Base-by-base conservation (phyloP, 176 grass and related monocot genomes). In the Carex kokanica region DNA sequence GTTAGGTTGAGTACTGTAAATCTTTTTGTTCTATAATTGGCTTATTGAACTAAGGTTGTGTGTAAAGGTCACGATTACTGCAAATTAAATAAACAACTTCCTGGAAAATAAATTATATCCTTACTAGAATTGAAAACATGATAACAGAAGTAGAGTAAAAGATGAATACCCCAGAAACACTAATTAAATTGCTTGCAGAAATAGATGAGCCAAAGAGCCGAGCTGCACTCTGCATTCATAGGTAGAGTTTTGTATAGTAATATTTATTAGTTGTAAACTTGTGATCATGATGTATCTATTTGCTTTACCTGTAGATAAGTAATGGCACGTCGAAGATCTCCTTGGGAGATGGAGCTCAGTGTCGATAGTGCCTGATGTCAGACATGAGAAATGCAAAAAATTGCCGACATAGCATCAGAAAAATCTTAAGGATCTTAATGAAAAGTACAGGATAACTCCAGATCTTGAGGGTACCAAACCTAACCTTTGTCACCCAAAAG, bases 251-350 rank as follows among this genome's bases (percentile, higher is more conserved):
- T 51, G 11, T 25, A 21, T 52, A 12, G 12, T 2, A 75, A 71
- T 27, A 78, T 63, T 58, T 64, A 47, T 11, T 60, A 60, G 17
- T 80, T 80, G 49, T 13, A 38, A 41, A n/a, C 27, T 80, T 80
- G 47, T 13, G 40, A 41, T 34, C 29, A 21, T 41, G 17, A 14
- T 11, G 40, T 47, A 6, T 66, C 36, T 27, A 57, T 29, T 25
- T 64, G 23, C 4, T 27, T 78, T 61, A 98, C 96, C 96, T 98
- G 96, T 89, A 98, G 85, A 87, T 95, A 98, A 64, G 96, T 95
- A 84, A 98, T 98, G 81, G 93, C 96, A 78, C 91, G 91, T 17
- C 96, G 96, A 86, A 98, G 96, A 91, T 98, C 96, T 58, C 96
- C 96, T 89, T 98, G 93, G 84, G 96, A 95, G 83, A 98, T 98